A percentile compares a stretch with the other conserved stretches of the same genome.
Conservation (phyloP, 805 yeast species). For the Kodamaea laetipori region DNA sequence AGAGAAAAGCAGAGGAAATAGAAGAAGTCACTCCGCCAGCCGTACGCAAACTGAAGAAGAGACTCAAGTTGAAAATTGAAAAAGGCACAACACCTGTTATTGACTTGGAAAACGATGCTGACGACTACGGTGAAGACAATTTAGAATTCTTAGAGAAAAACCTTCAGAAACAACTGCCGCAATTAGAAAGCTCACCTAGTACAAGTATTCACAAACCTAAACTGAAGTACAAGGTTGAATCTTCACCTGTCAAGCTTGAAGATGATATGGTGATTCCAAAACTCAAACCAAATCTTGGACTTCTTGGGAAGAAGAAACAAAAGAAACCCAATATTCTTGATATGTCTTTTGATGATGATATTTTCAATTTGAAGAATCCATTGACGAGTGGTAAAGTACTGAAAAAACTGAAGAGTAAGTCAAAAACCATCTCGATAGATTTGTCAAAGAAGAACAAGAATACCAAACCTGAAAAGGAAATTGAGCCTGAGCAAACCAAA, state of each 20-base stretch:
- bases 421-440: slow-evolving; percentile 6
- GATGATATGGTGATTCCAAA: slow-evolving; percentile 7
- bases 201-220: neutral
- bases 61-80: slow-evolving; percentile 8
- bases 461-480: neutral
- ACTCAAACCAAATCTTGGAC: neutral
- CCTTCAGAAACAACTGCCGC: slow-evolving; percentile 5
- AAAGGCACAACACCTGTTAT: slow-evolving; percentile 13
- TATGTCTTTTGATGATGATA: slow-evolving; percentile 19
- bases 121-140: slow-evolving; percentile 39
- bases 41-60: slow-evolving; percentile 8
- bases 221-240: neutral
- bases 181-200: slow-evolving; percentile 4
- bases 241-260: slow-evolving; percentile 16
- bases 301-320: slow-evolving; percentile 4
- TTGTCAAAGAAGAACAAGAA: slow-evolving; percentile 9
- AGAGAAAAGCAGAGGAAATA: slow-evolving; percentile 6
- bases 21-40: slow-evolving; percentile 3
- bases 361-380: slow-evolving; percentile 9
- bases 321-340: slow-evolving; percentile 15
- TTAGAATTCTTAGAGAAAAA: slow-evolving; percentile 28
- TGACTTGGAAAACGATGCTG: slow-evolving; percentile 22
- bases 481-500: too few species aligned
- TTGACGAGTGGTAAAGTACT: slow-evolving; percentile 8
- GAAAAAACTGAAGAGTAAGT: slow-evolving; percentile 14